These are phyloP conservation scores for Aureobasidium sp. DNA, from an alignment of 2,329 filamentous ascomycete genomes.

Conservation along the genomic window DNA sequence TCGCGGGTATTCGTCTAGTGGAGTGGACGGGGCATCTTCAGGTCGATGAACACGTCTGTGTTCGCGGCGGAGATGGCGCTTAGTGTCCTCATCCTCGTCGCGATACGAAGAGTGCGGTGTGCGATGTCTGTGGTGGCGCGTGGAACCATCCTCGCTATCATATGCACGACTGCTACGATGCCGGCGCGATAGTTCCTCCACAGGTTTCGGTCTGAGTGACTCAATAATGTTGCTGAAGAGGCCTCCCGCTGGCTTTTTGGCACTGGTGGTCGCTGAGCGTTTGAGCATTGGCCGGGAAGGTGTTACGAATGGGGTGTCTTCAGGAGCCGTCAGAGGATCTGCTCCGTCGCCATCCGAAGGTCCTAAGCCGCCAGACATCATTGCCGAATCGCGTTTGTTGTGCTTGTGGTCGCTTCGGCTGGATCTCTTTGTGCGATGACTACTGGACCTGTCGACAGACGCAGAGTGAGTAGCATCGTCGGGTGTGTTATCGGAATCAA, in stretches of 20 bases:
- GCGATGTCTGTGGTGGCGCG: slow-evolving; percentile 26
- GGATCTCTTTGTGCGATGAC: slow-evolving; percentile 24
- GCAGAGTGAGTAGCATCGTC: slow-evolving; percentile 34
- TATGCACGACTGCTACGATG: slow-evolving; percentile 19
- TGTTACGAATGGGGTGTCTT: slow-evolving; percentile 45
- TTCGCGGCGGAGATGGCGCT: slow-evolving; percentile 31
- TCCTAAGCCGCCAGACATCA: slow-evolving; percentile 34
- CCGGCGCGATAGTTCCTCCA: background rate
- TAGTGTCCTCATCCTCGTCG: slow-evolving; percentile 25
- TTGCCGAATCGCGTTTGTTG: slow-evolving; percentile 35
- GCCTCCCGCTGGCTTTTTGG: slow-evolving; percentile 46
- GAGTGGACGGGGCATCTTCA: slow-evolving; percentile 24
- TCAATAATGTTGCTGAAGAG: slow-evolving; percentile 52
- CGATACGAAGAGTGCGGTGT: background rate
- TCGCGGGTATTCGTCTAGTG: slow-evolving; percentile 20
- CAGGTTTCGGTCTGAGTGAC: slow-evolving; percentile 26
- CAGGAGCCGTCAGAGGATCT: slow-evolving; percentile 40
- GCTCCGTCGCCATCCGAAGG: slow-evolving; percentile 29
- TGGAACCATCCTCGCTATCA: slow-evolving; percentile 28
- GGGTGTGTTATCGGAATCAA: slow-evolving; percentile 52
- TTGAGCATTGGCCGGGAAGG: slow-evolving; percentile 48
- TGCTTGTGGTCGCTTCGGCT: slow-evolving; percentile 25
- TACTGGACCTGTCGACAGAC: slow-evolving; percentile 25
- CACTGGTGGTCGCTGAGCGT: slow-evolving; percentile 56
- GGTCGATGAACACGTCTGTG: slow-evolving; percentile 28